Evolutionary conservation across 495 filamentous ascomycete species (phyloP), one percentile per base, ranked within the genome.

Genomic region (Zalerion maritima): DNA sequence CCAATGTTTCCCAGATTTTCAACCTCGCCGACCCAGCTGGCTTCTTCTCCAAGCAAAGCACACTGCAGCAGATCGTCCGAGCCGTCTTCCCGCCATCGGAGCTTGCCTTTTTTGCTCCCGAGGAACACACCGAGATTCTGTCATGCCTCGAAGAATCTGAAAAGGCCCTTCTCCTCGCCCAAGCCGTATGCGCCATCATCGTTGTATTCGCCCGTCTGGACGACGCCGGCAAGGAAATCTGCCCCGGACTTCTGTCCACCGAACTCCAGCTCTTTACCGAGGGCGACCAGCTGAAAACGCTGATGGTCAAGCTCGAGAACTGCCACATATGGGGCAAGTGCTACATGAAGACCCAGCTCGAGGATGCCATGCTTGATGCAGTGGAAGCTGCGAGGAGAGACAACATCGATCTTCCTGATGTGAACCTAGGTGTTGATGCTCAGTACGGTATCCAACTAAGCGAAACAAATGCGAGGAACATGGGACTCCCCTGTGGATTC

Each of bases 401-500:
- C 6, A 24, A 36, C 10, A 38, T 36, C 8, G 20, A 30, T 33
- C 11, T 31, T 13, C 18, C 18, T 23, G 7, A 24, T 33, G 2
- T 31, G 41, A 41, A 40, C 36, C 1, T n/a, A n/a, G n/a, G n/a
- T n/a, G n/a, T n/a, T n/a, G n/a, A n/a, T n/a, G n/a, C n/a, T n/a
- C n/a, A n/a, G n/a, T n/a, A n/a, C n/a, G n/a, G n/a, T n/a, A n/a
- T n/a, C n/a, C n/a, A n/a, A n/a, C n/a, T n/a, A n/a, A 38, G 42
- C 18, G 36, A 36, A 12, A 34, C 43, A 12, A 43, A 38, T 2
- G 46, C 39, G 26, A 44, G 43, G 31, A 48, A 47, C 21, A 52
- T 48, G 30, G 50, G 50, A 8, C 14, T 50, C 14, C 50, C 48
- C 6, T 48, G 50, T 43, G 50, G 50, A 5, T 55, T 55, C 23